phyloP scores from a whole-genome alignment of 2,329 filamentous ascomycete genomes.

The Colletotrichum sp. region DNA sequence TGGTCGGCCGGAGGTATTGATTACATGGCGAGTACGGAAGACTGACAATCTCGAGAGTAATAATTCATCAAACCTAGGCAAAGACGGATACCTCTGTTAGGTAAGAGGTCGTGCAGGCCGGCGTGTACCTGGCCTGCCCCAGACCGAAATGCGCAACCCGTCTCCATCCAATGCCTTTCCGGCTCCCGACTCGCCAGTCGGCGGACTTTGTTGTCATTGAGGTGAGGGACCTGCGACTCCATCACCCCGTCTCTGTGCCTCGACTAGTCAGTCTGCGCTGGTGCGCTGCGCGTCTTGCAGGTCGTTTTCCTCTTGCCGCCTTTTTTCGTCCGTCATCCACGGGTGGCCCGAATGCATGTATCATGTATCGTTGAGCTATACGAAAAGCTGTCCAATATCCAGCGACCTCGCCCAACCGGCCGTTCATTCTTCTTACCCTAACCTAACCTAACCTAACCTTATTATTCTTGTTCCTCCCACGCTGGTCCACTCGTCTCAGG shows the following conservation, averaged over 20 bases:
- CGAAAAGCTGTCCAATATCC: not conserved
- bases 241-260: not conserved
- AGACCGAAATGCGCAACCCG: not conserved
- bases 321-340: slow-evolving; percentile 1
- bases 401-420: not conserved
- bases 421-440: slow-evolving; percentile 1
- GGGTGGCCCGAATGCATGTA: not conserved
- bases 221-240: not conserved
- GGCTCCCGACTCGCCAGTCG: slow-evolving; percentile 13
- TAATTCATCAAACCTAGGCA: not conserved
- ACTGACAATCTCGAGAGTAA: not conserved
- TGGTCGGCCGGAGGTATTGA: not conserved
- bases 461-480: not conserved
- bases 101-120: not conserved
- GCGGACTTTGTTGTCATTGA: not conserved
- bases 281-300: slow-evolving; percentile 5
- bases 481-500: not conserved
- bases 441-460: slow-evolving; percentile 16
- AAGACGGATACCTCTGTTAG: slow-evolving; percentile 6
- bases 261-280: slow-evolving; percentile 1
- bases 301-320: not conserved
- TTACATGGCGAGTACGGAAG: not conserved
- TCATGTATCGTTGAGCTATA: not conserved
- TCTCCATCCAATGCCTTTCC: slow-evolving; percentile 10
- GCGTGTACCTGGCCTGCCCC: slow-evolving; percentile 14